A percentile compares a stretch with the other conserved stretches of the same genome.
Conservation (phyloP, 768 basidiomycete species). For the Serendipita sp. region DNA sequence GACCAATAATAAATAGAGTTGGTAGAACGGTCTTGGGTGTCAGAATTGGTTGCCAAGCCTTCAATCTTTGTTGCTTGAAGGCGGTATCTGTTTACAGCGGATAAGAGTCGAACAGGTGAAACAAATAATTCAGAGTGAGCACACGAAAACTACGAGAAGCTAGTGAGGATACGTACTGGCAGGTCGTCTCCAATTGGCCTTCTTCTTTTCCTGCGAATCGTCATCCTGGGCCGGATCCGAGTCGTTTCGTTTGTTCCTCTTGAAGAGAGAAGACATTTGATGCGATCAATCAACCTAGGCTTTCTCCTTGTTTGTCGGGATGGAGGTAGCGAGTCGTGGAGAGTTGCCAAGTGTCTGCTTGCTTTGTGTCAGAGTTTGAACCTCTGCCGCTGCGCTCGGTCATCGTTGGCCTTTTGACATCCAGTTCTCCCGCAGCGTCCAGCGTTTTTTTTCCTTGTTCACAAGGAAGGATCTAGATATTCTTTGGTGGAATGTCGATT, state of each 20-base stretch:
- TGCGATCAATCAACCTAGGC: no score
- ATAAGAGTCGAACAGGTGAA: constrained; percentile 10
- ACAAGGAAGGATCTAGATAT: no score
- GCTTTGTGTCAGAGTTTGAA: no score
- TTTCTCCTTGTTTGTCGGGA: no score
- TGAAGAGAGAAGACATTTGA: constrained; percentile 3
- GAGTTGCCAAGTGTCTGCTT: no score
- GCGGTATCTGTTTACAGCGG: constrained; percentile 56
- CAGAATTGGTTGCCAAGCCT: constrained; percentile 99
- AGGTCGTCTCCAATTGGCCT: constrained; percentile 70
- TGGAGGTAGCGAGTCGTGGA: no score
- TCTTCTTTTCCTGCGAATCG: constrained; percentile 47
- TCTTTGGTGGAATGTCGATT: no score
- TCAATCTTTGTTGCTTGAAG: constrained; percentile 97
- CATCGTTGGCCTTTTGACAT: no score
- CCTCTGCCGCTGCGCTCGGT: no score
- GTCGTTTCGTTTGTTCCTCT: not conserved
- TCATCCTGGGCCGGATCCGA: constrained; percentile 9
- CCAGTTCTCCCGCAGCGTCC: no score
- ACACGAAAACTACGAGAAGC: constrained; percentile 7
- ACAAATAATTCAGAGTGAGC: constrained; percentile 13
- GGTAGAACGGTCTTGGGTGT: constrained; percentile 97
- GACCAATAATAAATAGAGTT: constrained; percentile 85
- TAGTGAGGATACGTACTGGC: constrained; percentile 43
- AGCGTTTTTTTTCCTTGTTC: no score